Conservation (phyloP, 1,139 yeast genomes). For the Zygoascus hellenicus region DNA sequence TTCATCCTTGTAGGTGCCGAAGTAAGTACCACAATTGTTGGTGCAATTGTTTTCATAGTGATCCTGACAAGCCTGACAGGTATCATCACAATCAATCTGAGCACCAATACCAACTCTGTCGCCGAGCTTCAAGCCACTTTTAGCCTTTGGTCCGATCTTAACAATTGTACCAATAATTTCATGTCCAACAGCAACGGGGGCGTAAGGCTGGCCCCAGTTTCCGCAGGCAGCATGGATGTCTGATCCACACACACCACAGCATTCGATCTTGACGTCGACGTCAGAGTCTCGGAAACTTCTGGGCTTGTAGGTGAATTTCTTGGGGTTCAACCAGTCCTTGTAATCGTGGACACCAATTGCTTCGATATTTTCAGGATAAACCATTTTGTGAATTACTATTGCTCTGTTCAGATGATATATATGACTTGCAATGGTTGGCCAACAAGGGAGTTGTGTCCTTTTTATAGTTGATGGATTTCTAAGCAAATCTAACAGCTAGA, state of each 20-base stretch:
- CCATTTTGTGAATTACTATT: not conserved
- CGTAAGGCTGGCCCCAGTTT: conserved; percentile 38
- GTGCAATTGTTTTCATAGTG: conserved; percentile 48
- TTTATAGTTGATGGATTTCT: too few relatives aligned
- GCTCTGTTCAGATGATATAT: too few relatives aligned
- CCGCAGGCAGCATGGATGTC: conserved; percentile 46
- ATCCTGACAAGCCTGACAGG: conserved; percentile 43
- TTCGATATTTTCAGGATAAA: conserved; percentile 2
- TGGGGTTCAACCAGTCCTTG: conserved; percentile 3
- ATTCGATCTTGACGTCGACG: conserved; percentile 43
- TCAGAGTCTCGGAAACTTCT: conserved; percentile 16
- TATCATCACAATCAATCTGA: conserved; percentile 47
- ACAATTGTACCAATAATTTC: conserved; percentile 54
- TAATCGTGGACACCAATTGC: conserved; percentile 1
- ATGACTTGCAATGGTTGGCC: too few relatives aligned
- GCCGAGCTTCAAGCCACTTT: conserved; percentile 85
- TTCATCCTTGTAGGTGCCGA: conserved; percentile 1
- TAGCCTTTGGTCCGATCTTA: conserved; percentile 70
- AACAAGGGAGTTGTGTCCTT: too few relatives aligned
- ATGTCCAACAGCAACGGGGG: conserved; percentile 41
- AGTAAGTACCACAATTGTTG: conserved; percentile 16
- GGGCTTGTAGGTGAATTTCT: conserved; percentile 5
- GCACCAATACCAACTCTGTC: conserved; percentile 61
- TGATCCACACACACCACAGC: conserved; percentile 61
- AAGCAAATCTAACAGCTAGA: too few relatives aligned